Conservation (phyloP, 2,329 filamentous ascomycete genomes). For the Clarireedia monteithiana region DNA sequence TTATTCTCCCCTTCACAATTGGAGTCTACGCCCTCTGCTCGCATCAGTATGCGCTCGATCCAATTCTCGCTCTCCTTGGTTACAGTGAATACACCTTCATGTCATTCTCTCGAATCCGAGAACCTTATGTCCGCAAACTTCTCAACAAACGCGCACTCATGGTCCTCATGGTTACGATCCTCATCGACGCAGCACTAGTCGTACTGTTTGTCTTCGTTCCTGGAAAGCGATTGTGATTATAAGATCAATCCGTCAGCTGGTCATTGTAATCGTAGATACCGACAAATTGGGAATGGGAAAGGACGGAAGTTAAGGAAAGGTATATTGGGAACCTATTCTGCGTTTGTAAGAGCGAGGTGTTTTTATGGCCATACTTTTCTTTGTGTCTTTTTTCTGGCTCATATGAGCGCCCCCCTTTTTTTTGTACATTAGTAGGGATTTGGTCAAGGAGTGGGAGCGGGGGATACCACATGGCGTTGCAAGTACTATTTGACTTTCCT, state of each 20-base stretch:
- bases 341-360: constrained; percentile 8
- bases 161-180: constrained; percentile 65
- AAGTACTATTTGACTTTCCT: background rate
- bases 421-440: constrained; percentile 2
- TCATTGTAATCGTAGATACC: background rate
- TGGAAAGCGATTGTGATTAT: constrained; percentile 63
- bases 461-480: constrained; percentile 8
- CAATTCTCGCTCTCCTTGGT: constrained; percentile 79
- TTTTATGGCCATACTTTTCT: background rate
- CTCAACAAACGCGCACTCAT: constrained; percentile 77
- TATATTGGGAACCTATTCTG: background rate
- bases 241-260: background rate
- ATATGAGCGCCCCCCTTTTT: background rate
- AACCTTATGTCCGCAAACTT: constrained; percentile 83
- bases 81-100: constrained; percentile 96
- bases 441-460: background rate
- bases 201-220: constrained; percentile 93
- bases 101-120: constrained; percentile 78
- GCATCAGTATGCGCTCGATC: constrained; percentile 94
- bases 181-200: constrained; percentile 75
- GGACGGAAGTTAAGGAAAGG: background rate
- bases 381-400: background rate
- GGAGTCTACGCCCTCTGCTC: constrained; percentile 83
- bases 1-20: constrained; percentile 85
- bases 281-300: background rate